phyloP scores from a whole-genome alignment of 345 rosid species.

The Hibiscus trionum region DNA sequence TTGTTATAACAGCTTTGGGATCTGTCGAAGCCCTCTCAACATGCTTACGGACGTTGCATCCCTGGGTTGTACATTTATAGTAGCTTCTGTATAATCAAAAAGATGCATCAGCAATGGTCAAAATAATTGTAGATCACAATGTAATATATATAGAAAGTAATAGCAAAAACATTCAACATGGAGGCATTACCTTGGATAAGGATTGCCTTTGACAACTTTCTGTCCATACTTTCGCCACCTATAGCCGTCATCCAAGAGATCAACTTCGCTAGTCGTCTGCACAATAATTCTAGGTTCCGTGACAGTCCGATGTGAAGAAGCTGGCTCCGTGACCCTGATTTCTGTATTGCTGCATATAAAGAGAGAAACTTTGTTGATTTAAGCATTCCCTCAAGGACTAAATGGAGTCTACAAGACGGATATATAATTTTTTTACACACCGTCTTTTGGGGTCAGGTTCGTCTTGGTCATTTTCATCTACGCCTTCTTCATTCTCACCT shows the following conservation, averaged over 20 bases:
- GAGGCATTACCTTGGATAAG: conserved; percentile 56
- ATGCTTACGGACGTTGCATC: conserved; percentile 85
- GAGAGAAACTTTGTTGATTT: neutral
- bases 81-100: conserved; percentile 54
- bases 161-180: neutral
- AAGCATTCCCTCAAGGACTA: neutral
- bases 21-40: conserved; percentile 90
- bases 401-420: neutral
- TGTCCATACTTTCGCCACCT: conserved; percentile 98
- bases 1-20: conserved; percentile 85
- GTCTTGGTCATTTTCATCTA: conserved; percentile 41
- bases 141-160: too few relatives aligned
- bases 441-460: conserved; percentile 69
- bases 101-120: neutral
- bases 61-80: conserved; percentile 79
- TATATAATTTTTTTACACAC: conserved; percentile 19
- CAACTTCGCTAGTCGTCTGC: conserved; percentile 89
- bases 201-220: conserved; percentile 93
- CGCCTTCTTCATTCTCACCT: conserved; percentile 38
- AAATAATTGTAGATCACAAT: neutral
- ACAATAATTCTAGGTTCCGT: conserved; percentile 75
- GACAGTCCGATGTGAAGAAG: conserved; percentile 51
- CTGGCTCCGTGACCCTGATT: conserved; percentile 40
- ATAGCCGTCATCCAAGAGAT: conserved; percentile 85
- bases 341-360: conserved; percentile 44